Evolutionary conservation across 1,139 yeast species (phyloP).

Genomic region (Taiozyma sp.): DNA sequence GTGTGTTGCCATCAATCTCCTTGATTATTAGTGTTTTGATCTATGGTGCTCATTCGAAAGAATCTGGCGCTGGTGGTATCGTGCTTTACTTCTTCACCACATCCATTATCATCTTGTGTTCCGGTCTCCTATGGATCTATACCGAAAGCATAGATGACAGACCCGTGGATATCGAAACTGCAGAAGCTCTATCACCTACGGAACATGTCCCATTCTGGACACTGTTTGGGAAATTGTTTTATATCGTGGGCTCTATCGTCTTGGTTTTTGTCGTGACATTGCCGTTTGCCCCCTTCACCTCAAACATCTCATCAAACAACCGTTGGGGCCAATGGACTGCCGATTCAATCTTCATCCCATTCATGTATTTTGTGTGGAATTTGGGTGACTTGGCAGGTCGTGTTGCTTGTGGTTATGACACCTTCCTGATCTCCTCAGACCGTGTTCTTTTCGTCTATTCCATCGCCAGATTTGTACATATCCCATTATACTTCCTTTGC

Average conservation of each 20-base stretch:
- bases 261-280: slow-evolving; percentile 73
- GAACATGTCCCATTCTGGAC: slow-evolving; percentile 27
- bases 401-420: slow-evolving; percentile 50
- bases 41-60: slow-evolving; percentile 37
- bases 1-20: slow-evolving; percentile 82
- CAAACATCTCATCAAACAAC: slow-evolving; percentile 54
- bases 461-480: slow-evolving; percentile 45
- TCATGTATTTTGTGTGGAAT: slow-evolving; percentile 83
- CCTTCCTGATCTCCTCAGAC: slow-evolving; percentile 41
- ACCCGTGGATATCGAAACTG: slow-evolving; percentile 4
- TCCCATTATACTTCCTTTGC: slow-evolving; percentile 68
- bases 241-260: slow-evolving; percentile 67
- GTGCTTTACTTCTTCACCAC: slow-evolving; percentile 66
- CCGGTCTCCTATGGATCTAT: slow-evolving; percentile 37
- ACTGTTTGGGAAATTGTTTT: slow-evolving; percentile 45
- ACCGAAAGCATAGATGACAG: slow-evolving; percentile 15
- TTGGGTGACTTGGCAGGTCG: slow-evolving; percentile 83
- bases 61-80: slow-evolving; percentile 33
- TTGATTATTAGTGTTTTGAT: slow-evolving; percentile 56
- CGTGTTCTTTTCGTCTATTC: slow-evolving; percentile 45
- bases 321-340: slow-evolving; percentile 24
- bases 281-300: slow-evolving; percentile 87
- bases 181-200: slow-evolving; percentile 1
- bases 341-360: slow-evolving; percentile 58
- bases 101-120: slow-evolving; percentile 49